Evolutionary conservation across 2,329 filamentous ascomycete genomes (phyloP).

Genomic region (Truncatella angustata): DNA sequence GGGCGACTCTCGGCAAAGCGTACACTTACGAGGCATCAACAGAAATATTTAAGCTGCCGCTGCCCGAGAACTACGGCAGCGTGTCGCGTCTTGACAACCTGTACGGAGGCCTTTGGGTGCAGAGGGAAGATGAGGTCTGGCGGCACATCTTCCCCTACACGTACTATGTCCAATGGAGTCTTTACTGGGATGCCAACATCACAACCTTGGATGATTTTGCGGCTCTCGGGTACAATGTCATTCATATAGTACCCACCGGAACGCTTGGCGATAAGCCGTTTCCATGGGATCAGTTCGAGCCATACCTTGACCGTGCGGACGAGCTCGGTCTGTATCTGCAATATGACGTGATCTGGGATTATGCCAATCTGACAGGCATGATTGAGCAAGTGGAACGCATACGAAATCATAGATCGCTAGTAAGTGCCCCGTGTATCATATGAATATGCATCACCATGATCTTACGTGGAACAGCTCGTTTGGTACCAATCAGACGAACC

Average conservation of each 20-base stretch:
- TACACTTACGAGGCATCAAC: slow-evolving; percentile 14
- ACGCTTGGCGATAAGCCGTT: slow-evolving; percentile 16
- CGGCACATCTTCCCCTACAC: slow-evolving; percentile 19
- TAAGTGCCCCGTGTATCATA: too few relatives aligned
- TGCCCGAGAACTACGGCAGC: slow-evolving; percentile 16
- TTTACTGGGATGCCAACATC: slow-evolving; percentile 19
- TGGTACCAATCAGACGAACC: slow-evolving; percentile 52
- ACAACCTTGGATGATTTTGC: slow-evolving; percentile 18
- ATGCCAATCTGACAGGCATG: slow-evolving; percentile 15
- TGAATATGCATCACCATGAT: too few relatives aligned
- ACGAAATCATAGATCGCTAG: slow-evolving; percentile 30
- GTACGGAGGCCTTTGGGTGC: slow-evolving; percentile 16
- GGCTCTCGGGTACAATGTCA: slow-evolving; percentile 17
- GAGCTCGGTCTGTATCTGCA: slow-evolving; percentile 19
- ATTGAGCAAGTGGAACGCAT: slow-evolving; percentile 32
- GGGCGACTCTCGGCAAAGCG: slow-evolving; percentile 9
- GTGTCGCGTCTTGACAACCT: slow-evolving; percentile 18
- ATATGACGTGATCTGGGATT: slow-evolving; percentile 18
- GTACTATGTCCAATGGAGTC: slow-evolving; percentile 19
- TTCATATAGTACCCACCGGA: slow-evolving; percentile 20
- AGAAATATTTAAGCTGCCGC: slow-evolving; percentile 14
- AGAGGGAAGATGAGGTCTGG: slow-evolving; percentile 16
- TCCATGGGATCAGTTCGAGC: slow-evolving; percentile 17
- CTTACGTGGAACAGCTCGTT: slow-evolving; percentile 26
- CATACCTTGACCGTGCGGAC: slow-evolving; percentile 17